Conservation (phyloP, 2,329 filamentous ascomycete genomes). For the Aulographum hederae region DNA sequence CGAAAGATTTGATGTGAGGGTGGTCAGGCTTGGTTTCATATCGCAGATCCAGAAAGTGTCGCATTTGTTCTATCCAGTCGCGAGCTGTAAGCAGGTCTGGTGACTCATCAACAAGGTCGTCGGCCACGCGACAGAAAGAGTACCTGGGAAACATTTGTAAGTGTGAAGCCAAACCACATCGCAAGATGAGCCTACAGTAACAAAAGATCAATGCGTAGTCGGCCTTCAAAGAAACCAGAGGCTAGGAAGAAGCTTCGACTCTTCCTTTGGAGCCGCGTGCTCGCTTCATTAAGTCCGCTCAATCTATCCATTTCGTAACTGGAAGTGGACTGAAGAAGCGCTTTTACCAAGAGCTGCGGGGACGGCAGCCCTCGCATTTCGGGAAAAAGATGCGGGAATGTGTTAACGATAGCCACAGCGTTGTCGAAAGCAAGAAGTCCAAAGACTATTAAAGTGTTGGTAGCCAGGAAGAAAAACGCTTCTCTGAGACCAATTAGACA, state of each 20-base stretch:
- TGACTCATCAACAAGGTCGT: constrained; percentile 55
- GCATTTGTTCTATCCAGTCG: constrained; percentile 40
- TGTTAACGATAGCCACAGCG: constrained; percentile 44
- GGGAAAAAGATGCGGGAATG: constrained; percentile 41
- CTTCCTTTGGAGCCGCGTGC: constrained; percentile 39
- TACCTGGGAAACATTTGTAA: no score
- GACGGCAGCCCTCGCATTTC: constrained; percentile 29
- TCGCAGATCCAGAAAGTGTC: constrained; percentile 35
- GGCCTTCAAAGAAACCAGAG: constrained; percentile 48
- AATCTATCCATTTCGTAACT: constrained; percentile 41
- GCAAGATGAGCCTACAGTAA: no score
- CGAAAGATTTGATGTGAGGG: constrained; percentile 16
- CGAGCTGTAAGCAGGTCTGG: constrained; percentile 31
- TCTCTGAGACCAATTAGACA: constrained; percentile 24
- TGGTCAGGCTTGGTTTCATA: constrained; percentile 21
- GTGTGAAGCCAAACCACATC: no score
- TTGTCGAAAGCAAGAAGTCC: constrained; percentile 53
- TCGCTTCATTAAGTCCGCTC: constrained; percentile 38
- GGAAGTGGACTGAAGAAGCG: constrained; percentile 28
- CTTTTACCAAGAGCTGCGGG: constrained; percentile 31
- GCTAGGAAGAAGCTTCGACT: constrained; percentile 60
- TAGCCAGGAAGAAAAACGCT: constrained; percentile 53
- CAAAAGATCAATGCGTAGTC: constrained; percentile 48
- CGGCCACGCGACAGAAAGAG: constrained; percentile 55
- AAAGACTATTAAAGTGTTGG: constrained; percentile 51